These are phyloP conservation scores for Haberlea rhodopensis DNA, from an alignment of 257 asterid species.

Conservation along the genomic window DNA sequence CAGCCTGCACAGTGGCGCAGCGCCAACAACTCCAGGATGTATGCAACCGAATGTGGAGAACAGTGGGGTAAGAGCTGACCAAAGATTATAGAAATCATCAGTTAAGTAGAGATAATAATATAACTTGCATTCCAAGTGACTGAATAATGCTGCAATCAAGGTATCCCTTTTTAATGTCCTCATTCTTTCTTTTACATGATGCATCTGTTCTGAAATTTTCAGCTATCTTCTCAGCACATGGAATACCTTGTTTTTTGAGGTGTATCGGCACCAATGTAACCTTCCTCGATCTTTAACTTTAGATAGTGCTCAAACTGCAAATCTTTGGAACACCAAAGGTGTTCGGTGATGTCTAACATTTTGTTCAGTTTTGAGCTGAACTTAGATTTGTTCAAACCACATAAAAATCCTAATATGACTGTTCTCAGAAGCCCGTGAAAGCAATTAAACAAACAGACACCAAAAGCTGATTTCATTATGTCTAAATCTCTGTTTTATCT, in stretches of 20 bases:
- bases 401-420: neutral
- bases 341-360: neutral
- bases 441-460: no score
- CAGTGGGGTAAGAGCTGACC: constrained; percentile 92
- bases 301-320: neutral
- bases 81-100: constrained; percentile 18
- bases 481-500: neutral
- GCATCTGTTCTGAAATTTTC: neutral
- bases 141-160: neutral
- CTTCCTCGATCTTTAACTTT: neutral
- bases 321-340: neutral
- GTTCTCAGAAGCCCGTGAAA: neutral
- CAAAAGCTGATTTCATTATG: neutral
- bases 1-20: constrained; percentile 84
- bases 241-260: no score
- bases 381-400: neutral
- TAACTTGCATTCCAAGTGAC: neutral
- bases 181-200: neutral
- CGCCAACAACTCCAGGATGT: constrained; percentile 64
- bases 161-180: neutral
- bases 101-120: neutral
- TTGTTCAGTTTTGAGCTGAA: neutral
- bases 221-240: neutral
- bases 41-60: constrained; percentile 73
- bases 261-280: neutral